Percentiles rank a stretch among this genome's conserved stretches.
These are phyloP conservation scores for Sordaria brevicollis DNA, from an alignment of 495 filamentous ascomycete species.

Conservation along the genomic window DNA sequence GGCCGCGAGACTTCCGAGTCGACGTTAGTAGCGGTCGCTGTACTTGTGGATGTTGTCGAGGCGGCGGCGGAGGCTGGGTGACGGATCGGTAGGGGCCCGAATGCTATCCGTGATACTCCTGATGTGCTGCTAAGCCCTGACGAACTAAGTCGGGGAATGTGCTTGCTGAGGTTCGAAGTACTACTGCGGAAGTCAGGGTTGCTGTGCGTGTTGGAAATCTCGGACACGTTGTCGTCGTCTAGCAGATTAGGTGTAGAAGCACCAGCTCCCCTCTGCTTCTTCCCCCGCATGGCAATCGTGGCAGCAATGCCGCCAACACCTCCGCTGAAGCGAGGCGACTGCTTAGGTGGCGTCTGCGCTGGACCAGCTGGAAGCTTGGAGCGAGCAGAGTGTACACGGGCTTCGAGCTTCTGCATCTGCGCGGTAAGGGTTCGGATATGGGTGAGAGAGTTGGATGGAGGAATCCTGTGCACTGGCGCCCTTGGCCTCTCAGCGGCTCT, in stretches of 20 bases:
- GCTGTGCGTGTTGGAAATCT: conserved; percentile 12
- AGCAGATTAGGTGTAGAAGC: conserved; percentile 43
- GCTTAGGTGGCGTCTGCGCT: conserved; percentile 66
- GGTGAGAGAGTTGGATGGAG: conserved; percentile 76
- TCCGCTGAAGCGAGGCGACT: conserved; percentile 56
- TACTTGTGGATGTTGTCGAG: background rate
- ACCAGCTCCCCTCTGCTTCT: conserved; percentile 56
- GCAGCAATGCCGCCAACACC: conserved; percentile 53
- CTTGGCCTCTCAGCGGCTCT: conserved; percentile 4
- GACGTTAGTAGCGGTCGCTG: conserved; percentile 9
- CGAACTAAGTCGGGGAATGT: conserved; percentile 40
- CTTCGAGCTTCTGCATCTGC: conserved; percentile 93
- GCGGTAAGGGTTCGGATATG: conserved; percentile 89
- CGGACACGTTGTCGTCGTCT: conserved; percentile 29
- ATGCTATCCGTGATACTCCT: conserved; percentile 43
- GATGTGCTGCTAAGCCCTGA: conserved; percentile 12
- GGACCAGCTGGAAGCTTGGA: conserved; percentile 76
- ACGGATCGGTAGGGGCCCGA: conserved; percentile 41
- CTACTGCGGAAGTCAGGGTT: conserved; percentile 24
- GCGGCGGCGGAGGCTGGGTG: conserved; percentile 16
- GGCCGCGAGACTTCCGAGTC: conserved; percentile 40
- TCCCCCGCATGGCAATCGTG: conserved; percentile 66
- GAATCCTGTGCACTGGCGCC: conserved; percentile 39
- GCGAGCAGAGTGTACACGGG: conserved; percentile 83
- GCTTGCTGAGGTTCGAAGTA: conserved; percentile 33